Evolutionary conservation across 257 asterid genomes (phyloP).

Genomic region (Solanum gandarillasii): DNA sequence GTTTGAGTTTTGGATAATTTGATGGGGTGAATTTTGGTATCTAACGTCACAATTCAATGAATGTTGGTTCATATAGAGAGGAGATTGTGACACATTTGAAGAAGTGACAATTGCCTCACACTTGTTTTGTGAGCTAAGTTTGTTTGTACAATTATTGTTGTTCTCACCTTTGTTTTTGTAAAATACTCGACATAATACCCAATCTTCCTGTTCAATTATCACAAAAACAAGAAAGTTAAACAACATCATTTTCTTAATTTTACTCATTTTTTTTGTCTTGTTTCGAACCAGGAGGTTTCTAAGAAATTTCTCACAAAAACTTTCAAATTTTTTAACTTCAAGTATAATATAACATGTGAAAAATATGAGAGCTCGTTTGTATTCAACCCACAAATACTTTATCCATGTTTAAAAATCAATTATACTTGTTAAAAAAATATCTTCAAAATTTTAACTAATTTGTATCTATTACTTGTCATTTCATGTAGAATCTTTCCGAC

Average conservation of each 20-base stretch:
- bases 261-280: not conserved
- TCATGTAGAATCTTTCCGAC: not conserved
- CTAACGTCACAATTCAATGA: constrained; percentile 16
- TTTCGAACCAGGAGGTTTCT: not conserved
- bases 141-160: constrained; percentile 1
- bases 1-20: constrained; percentile 13
- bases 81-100: constrained; percentile 7
- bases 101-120: not conserved
- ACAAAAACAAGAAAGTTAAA: not conserved
- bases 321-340: not conserved
- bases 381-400: not conserved
- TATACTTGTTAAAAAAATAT: not conserved
- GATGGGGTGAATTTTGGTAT: constrained; percentile 11
- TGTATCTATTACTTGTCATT: not conserved
- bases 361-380: not conserved
- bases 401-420: not conserved
- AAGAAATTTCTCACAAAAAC: constrained; percentile 18
- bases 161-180: constrained; percentile 49
- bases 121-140: constrained; percentile 5
- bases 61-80: not conserved
- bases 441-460: not conserved
- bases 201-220: constrained; percentile 56
- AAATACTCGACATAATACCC: constrained; percentile 77
- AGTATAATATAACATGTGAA: not conserved
- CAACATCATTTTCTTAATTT: not conserved